Base-by-base conservation (phyloP, 768 basidiomycete genomes). In the Tremella fuciformis region DNA sequence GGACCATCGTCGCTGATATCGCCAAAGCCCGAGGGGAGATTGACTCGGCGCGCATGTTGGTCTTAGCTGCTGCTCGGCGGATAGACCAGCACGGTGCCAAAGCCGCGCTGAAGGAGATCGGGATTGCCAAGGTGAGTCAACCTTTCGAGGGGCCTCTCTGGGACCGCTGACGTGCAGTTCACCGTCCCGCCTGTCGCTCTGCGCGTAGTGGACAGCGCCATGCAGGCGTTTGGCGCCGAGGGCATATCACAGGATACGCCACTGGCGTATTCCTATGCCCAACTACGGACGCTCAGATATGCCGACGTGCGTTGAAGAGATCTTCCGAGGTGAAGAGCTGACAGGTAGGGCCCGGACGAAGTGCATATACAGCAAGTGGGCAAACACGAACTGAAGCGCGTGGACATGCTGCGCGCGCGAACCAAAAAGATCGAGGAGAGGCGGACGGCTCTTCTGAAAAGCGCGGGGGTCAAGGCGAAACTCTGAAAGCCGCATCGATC, bases 321-420 rank as follows among this genome's bases (percentile, higher is more conserved):
- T 34, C 29, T 34, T 34, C 29, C 29, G 4, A 34, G 29, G 24
- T 22, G 16, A 55, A 26, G 22, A 26, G 50, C 58, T 67, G 64
- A 63, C 44, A 38, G 25, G 19, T 51, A 60, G 75, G 76, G 77
- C 18, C 79, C 77, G 18, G 63, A 77, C 41, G 77, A 89, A 83
- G 90, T 96, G 2, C 93, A 98, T 78, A 87, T 96, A 52, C 91
- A 93, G 75, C 93, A 98, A 78, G 88, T 98, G 44, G 94, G 93
- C 8, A 87, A 87, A 70, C 81, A 86, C 46, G 94, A 97, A 78
- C 80, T 97, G 64, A 88, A 83, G 78, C 85, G 90, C 22, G 89
- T 86, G 1, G 83, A 83, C 0, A 81, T 61, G 13, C 78, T 96
- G 2, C 51, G 62, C 1, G 65, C 52, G 34, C 58, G 62, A 22